phyloP scores from a whole-genome alignment of 495 filamentous ascomycete species.

The Aspergillus bertholletiae region DNA sequence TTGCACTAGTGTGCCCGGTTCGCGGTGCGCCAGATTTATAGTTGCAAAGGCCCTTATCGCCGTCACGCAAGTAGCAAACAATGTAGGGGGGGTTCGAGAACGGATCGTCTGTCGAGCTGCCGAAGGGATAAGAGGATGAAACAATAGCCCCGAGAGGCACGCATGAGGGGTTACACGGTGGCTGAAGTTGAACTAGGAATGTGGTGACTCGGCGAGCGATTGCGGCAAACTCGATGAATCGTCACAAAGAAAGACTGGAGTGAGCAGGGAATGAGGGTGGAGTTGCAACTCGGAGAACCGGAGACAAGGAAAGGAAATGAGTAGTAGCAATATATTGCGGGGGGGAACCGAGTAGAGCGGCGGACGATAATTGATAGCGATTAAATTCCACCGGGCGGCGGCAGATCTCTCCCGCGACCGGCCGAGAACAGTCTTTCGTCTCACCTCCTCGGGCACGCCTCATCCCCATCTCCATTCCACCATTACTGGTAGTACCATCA shows the following conservation, averaged over 20 bases:
- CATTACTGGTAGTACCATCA: not conserved
- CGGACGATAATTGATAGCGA: not conserved
- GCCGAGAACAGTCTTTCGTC: not conserved
- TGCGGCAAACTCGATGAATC: not conserved
- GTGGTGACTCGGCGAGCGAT: not conserved
- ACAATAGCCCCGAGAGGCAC: constrained; percentile 18
- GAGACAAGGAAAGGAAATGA: constrained; percentile 5
- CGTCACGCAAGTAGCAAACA: not conserved
- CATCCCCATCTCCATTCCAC: not conserved
- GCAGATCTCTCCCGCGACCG: not conserved
- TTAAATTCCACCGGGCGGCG: constrained; percentile 2
- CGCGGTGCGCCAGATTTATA: not conserved
- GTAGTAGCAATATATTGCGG: not conserved
- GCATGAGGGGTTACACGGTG: constrained; percentile 23
- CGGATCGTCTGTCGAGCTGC: constrained; percentile 16
- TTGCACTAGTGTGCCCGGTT: not conserved
- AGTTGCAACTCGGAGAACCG: not conserved
- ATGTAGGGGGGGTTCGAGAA: constrained; percentile 5
- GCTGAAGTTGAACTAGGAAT: not conserved
- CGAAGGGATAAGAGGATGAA: constrained; percentile 15
- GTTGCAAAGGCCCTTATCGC: not conserved
- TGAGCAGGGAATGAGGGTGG: not conserved
- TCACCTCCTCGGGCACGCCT: not conserved
- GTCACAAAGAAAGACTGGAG: not conserved
- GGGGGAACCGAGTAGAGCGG: not conserved